Evolutionary conservation across 2,329 filamentous ascomycete species (phyloP), one percentile per base, ranked within the genome.

Genomic region (Hirsutella rhossiliensis): DNA sequence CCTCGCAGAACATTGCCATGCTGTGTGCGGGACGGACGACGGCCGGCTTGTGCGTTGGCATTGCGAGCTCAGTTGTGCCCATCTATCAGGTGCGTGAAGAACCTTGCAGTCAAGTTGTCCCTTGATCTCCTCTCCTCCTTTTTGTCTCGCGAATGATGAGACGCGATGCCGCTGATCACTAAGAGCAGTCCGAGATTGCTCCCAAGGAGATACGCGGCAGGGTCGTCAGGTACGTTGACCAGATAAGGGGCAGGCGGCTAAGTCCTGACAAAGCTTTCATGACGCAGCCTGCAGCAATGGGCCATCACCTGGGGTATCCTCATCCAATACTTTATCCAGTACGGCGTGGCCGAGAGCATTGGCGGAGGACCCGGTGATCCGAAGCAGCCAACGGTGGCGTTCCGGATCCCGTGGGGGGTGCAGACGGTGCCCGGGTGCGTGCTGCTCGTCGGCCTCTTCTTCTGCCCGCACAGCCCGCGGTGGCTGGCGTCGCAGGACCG

Each of bases 1-100:
- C 79, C 2, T 60, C 82, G 2, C 73, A 82, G 53, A 78, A 80
- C 54, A 75, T 87, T 37, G 71, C 66, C 27, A 86, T 87, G 80
- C 71, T 89, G 17, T 77, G 84, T 47, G 74, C 74, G 3, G 84
- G 84, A 3, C 78, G 85, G 49, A 65, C 82, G 49, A 76, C 88
- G 59, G 81, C 83, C 49, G 84, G 84, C 37, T 55, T 87, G 51
- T 80, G 79, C 45, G 81, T 88, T 44, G 85, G 84, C 47, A 86
- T 88, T 52, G 78, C 78, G 50, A 85, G 80, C 27, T 78, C 82
- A 8, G 69, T 85, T 52, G 82, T 85, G 2, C 80, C 80, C 0
- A 75, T 84, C 18, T 86, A 85, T 57, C 76, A 83, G 49, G 54
- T 57, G 38, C 27, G 48, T 20, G 15, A 34, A 27, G 23, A 9